Base-by-base conservation (phyloP, 306 rosid genomes). In the Cicer arietinum region DNA sequence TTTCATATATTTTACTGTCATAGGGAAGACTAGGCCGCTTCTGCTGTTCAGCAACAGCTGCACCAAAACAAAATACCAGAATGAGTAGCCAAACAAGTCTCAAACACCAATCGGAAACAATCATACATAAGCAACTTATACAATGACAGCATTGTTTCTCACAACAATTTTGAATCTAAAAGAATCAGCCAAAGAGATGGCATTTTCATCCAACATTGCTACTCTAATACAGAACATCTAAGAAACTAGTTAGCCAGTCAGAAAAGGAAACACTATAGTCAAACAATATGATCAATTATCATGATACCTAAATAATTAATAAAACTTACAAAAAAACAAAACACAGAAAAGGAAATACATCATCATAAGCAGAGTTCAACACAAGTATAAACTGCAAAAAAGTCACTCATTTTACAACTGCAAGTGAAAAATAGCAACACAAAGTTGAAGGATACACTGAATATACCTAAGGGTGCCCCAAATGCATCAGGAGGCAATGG, bases 401-500 rank as follows among this genome's bases (percentile, higher is more conserved):
- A 59, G 17, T 7, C 63, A 67, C 42, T 71, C 50, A 53, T 37
- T 11, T n/a, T 54, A 37, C 20, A 22, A 67, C 16, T 46, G 41
- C 41, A 25, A 73, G 64, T 50, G 13, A 61, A 35, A 75, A 46
- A 67, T 18, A 70, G 70, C 13, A 50, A 62, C 57, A 69, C 9
- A 7, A 70, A 76, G 35, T 17, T 42, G n/a, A 22, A 60, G 13
- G 72, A 78, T 30, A 46, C 67, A 60, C 40, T 60, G 40, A 20
- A 40, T 69, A 44, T 74, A 92, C 99, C 96, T 82, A 95, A 45
- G 25, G 95, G 96, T 72, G 96, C 96, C 46, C 99, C 98, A 3
- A 95, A 95, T 7, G 99, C 99, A 89, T 92, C 99, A 0, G 99
- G 99, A 3, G 99, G 98, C 85, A 95, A 80, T 5, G 88, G 82